Base-by-base conservation (phyloP, 768 basidiomycete species). In the Porpolomopsis calyptriformis region DNA sequence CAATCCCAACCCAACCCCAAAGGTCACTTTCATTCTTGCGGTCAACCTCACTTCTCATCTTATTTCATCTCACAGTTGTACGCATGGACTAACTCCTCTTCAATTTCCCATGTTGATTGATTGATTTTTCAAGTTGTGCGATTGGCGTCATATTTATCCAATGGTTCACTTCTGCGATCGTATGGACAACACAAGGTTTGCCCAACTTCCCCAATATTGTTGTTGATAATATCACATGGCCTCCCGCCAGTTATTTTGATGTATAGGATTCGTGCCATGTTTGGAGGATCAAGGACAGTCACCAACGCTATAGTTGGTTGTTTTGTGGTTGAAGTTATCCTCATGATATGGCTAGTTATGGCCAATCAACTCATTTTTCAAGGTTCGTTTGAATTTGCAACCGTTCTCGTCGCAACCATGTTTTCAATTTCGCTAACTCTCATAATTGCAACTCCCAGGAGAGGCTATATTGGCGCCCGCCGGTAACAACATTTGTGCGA, bases 181-280 rank as follows among this genome's bases (percentile, higher is more conserved):
- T 60, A 26, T 57, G 57, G 40, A 51, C 53, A 9, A 53, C 54
- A 4, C 61, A 62, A 53, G 40, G 61, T 60, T 18, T 7, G 52
- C 47, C 23, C 35, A 18, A 8, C 33, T 20, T 14, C 4, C 5
- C 29, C 29, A 14, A n/a, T 16, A 7, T 11, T 22, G 22, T 12
- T 27, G 4, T n/a, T 39, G n/a, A n/a, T 19, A 3, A 27, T 23
- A 4, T 8, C 11, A n/a, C 20, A 24, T 40, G 40, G 39, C 26
- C 18, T 33, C 18, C 23, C 33, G 25, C 20, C 18, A 63, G 61
- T 56, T 43, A 56, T 63, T 34, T 54, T 63, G 54, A 54, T 54
- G 26, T 53, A 55, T 14, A 55, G 61, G 39, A 54, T 63, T 40
- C 53, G 55, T 45, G 53, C 60, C 0, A 20, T 63, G 18, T 63